Base-by-base conservation (phyloP, 345 rosid genomes). In the Corchorus olitorius region DNA sequence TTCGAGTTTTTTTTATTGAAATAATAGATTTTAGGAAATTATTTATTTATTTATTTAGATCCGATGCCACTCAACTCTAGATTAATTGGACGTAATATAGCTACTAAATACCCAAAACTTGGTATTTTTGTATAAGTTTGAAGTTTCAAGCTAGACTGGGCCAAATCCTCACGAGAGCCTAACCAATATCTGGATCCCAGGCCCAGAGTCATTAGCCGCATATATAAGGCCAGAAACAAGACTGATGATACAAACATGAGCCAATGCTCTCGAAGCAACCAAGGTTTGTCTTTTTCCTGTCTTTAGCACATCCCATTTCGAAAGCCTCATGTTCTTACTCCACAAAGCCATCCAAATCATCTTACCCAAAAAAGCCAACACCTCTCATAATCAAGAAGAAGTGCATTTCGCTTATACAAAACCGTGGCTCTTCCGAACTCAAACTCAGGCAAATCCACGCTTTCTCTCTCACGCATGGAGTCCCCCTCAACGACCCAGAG, bases 361-460 rank as follows among this genome's bases (percentile, higher is more conserved):
- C 80, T 45, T 73, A n/a, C 41, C 13, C 67, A 34, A 35, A 77
- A 61, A 52, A 65, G 19, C 39, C 77, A 43, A 11, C 22, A 41
- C 59, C 82, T 69, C 76, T 70, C 48, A 68, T 84, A 64, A 76
- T 87, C 70, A 78, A 81, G 17, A 78, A 81, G 17, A 89, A 75
- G 81, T 94, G 94, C 87, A 80, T 88, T 69, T 37, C 74, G 7
- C 92, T 90, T 48, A 27, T 93, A 74, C 90, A 90, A 43, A 79
- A 45, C 0, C 79, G 84, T 62, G 86, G 78, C 43, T 74, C 93
- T 46, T 93, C 97, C 52, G 27, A 75, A 12, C 71, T 59, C 75
- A 86, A 82, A 80, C 82, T 93, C 78, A 89, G 79, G 72, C 88
- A 91, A 83, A 80, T 91, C 75, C 97, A 93, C 45, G 94, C 88